Percentiles rank a stretch among this genome's conserved stretches.
Conservation (phyloP, 805 yeast genomes). For the Blastobotrys attinorum region DNA sequence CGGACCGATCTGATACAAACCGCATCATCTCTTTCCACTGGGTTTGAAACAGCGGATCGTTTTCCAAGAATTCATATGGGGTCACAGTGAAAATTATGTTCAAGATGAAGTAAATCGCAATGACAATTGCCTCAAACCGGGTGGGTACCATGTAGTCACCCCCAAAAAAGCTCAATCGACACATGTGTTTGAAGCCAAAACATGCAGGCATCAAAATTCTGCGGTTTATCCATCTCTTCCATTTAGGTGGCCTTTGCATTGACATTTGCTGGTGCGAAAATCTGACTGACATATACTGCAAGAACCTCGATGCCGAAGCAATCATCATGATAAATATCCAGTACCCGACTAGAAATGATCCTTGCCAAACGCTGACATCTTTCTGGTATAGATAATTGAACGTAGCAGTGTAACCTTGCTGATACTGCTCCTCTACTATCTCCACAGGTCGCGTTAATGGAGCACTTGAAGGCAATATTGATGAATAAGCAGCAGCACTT, state of each 20-base stretch:
- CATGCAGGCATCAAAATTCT: slow-evolving; percentile 32
- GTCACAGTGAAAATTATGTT: slow-evolving; percentile 25
- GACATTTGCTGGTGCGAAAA: slow-evolving; percentile 18
- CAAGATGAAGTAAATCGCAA: slow-evolving; percentile 34
- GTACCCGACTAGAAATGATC: slow-evolving; percentile 24
- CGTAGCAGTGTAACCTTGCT: slow-evolving; percentile 8
- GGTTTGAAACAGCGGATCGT: slow-evolving; percentile 32
- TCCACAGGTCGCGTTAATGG: slow-evolving; percentile 7
- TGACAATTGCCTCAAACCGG: slow-evolving; percentile 41
- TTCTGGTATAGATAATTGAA: slow-evolving; percentile 19
- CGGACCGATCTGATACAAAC: slow-evolving; percentile 47
- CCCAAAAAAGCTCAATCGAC: slow-evolving; percentile 16
- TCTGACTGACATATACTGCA: slow-evolving; percentile 11
- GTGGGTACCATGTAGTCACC: slow-evolving; percentile 37
- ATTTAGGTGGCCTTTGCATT: slow-evolving; percentile 16
- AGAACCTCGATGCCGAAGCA: slow-evolving; percentile 8
- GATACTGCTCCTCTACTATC: slow-evolving; percentile 7
- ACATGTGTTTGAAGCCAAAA: slow-evolving; percentile 28
- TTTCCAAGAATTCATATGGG: slow-evolving; percentile 27
- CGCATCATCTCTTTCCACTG: slow-evolving; percentile 33
- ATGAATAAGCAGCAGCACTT: slow-evolving; percentile 12
- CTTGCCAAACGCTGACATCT: slow-evolving; percentile 25
- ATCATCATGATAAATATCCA: slow-evolving; percentile 23
- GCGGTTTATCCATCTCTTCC: slow-evolving; percentile 20
- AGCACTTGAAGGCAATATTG: no score